Evolutionary conservation across 2,329 filamentous ascomycete genomes (phyloP).

Genomic region (Aspergillus ustus): DNA sequence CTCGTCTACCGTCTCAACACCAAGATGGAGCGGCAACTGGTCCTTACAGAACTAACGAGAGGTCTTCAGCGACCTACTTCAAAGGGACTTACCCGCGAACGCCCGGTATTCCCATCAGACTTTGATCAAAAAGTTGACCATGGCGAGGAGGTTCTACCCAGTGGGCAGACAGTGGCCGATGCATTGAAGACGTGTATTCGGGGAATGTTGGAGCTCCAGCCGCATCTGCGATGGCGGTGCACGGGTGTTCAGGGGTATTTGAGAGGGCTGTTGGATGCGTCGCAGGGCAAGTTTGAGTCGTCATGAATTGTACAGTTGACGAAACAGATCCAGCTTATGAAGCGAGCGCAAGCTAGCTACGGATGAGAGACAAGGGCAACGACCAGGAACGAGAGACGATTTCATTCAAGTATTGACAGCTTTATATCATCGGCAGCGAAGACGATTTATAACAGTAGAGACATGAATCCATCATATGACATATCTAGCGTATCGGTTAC

Average conservation of each 20-base stretch:
- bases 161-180: slow-evolving; percentile 36
- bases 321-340: not conserved
- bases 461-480: not conserved
- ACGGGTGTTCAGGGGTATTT: slow-evolving; percentile 40
- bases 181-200: slow-evolving; percentile 43
- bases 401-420: not conserved
- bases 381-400: not conserved
- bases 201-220: slow-evolving; percentile 47
- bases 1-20: slow-evolving; percentile 61
- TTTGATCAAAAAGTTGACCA: slow-evolving; percentile 44
- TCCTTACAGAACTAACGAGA: slow-evolving; percentile 47
- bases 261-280: slow-evolving; percentile 32
- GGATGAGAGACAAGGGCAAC: not conserved
- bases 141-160: slow-evolving; percentile 32
- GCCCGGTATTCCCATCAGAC: slow-evolving; percentile 40
- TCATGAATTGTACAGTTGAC: not conserved
- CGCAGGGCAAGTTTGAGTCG: slow-evolving; percentile 11
- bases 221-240: slow-evolving; percentile 43
- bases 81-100: not conserved
- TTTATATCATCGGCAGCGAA: not conserved
- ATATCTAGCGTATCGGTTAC: too few species aligned
- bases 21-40: slow-evolving; percentile 52
- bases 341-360: not conserved
- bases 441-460: not conserved
- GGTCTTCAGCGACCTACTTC: slow-evolving; percentile 21